Base-by-base conservation (phyloP, 495 filamentous ascomycete species). In the Penicillium ucsense region DNA sequence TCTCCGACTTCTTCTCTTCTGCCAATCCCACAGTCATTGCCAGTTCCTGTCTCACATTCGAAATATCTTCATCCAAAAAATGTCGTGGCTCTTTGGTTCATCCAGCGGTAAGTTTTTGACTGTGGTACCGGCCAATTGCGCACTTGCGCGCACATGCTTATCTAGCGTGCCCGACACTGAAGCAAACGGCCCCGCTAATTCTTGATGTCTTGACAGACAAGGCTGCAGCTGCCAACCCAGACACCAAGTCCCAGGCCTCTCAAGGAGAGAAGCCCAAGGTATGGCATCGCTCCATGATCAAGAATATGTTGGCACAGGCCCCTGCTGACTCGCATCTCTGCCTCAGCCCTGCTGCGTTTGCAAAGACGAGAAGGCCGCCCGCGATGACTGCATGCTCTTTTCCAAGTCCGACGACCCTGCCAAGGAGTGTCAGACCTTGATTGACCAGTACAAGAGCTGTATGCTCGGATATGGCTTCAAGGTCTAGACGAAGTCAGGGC, bases 301-400 rank as follows among this genome's bases (percentile, higher is more conserved):
- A 20, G 20, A 20, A 20, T 20, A 20, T 20, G 20, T 20, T 20
- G 20, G 6, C 27, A 4, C n/a, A 32, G 20, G 3, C 9, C 12
- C 30, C 8, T 36, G 52, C 37, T 36, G 7, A 45, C 29, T 9
- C n/a, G 20, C 38, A 27, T 34, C 38, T 37, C 32, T 35, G 10
- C 8, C 40, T 46, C 61, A 95, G 89, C 89, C 89, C 33, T 95
- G 89, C 79, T 95, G 91, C 66, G 92, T 98, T 20, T 98, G 92
- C 80, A 95, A 91, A 60, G 78, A 88, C 39, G 92, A 98, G 67
- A 98, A 98, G 65, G 76, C 86, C 48, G 69, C 74, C 50, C 88
- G 92, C 50, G 92, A 98, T 67, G 92, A 98, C 70, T 98, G 92
- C 75, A 96, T 98, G 91, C 85, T 98, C 11, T 95, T 97, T 70